Evolutionary conservation across 148 eudicot genomes (phyloP).

Genomic region (Spergularia bocconei): DNA sequence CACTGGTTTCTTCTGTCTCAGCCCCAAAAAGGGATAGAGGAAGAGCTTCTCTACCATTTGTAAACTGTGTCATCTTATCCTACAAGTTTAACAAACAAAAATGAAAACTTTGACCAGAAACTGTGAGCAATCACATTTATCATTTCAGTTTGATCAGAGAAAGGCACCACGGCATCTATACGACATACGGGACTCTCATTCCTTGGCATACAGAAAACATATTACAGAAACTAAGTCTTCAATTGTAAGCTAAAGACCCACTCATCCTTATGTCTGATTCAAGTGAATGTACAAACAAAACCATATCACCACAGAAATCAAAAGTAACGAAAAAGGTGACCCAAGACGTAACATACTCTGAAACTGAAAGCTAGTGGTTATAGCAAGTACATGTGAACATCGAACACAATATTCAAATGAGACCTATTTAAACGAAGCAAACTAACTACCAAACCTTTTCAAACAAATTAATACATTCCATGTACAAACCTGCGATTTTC

Average conservation of each 20-base stretch:
- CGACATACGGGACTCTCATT: slow-evolving; percentile 3
- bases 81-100: slow-evolving; percentile 26
- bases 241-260: background rate
- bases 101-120: background rate
- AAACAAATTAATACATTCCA: background rate
- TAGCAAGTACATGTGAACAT: background rate
- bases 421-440: background rate
- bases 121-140: background rate
- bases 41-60: slow-evolving; percentile 44
- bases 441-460: background rate
- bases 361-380: background rate
- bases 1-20: slow-evolving; percentile 45
- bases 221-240: background rate
- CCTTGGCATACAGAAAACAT: background rate
- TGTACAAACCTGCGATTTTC: slow-evolving; percentile 29
- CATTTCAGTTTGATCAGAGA: background rate
- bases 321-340: background rate
- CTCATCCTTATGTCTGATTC: background rate
- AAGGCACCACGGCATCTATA: background rate
- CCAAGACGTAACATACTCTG: background rate
- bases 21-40: slow-evolving; percentile 67
- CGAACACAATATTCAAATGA: background rate
- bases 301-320: background rate
- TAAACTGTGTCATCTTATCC: slow-evolving; percentile 38
- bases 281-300: background rate